These are phyloP conservation scores for Entophlyctis luteolus DNA, from an alignment of 192 early-diverging fungal species.

Conservation along the genomic window DNA sequence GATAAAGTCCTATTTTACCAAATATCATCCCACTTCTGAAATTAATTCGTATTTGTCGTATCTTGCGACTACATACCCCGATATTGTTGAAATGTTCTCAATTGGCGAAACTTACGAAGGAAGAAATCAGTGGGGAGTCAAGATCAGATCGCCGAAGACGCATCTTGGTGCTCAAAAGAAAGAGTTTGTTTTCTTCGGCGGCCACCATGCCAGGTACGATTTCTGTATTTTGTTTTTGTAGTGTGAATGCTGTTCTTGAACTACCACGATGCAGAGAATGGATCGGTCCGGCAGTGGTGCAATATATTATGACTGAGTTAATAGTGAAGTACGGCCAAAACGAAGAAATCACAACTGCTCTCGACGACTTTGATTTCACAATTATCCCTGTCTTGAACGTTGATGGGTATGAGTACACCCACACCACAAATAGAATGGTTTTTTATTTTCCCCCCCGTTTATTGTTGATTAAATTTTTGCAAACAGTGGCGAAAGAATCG, in stretches of 20 bases:
- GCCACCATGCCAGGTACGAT: conserved; percentile 24
- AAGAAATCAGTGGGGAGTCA: conserved; percentile 44
- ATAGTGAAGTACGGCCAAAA: conserved; percentile 44
- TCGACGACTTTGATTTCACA: conserved; percentile 50
- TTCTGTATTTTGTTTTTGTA: not conserved
- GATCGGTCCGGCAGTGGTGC: conserved; percentile 51
- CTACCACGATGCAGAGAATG: conserved; percentile 30
- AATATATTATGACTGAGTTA: conserved; percentile 54
- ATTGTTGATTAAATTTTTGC: not conserved
- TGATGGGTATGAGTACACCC: conserved; percentile 61
- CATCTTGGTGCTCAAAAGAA: conserved; percentile 2
- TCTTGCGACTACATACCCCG: conserved; percentile 36
- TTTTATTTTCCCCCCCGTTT: not conserved
- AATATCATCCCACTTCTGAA: conserved; percentile 43
- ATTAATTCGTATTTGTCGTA: conserved; percentile 42
- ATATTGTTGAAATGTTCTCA: conserved; percentile 36
- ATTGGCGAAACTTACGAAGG: conserved; percentile 51
- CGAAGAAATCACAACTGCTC: conserved; percentile 41
- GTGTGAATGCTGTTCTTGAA: not conserved
- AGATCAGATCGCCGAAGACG: conserved; percentile 29
- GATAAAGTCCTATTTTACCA: conserved; percentile 10
- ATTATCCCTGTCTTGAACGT: conserved; percentile 64
- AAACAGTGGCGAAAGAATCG: conserved; percentile 62
- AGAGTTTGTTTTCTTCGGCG: conserved; percentile 31
- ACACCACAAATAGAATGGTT: conserved; percentile 49